Conservation (phyloP, 495 filamentous ascomycete genomes). For the Zalerion maritima region DNA sequence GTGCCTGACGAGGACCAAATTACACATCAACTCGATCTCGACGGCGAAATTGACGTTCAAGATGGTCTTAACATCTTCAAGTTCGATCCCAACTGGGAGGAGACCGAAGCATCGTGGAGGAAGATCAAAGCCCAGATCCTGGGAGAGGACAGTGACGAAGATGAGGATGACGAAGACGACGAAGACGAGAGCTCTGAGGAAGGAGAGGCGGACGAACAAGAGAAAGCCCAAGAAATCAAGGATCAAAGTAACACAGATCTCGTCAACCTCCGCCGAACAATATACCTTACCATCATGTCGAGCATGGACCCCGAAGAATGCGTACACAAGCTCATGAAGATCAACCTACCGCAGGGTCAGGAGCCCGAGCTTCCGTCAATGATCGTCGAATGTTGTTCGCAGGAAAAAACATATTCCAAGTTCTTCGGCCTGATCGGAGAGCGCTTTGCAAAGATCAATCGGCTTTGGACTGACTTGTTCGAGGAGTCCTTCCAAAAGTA, state of each 20-base stretch:
- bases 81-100: slow-evolving; percentile 76
- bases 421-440: slow-evolving; percentile 93
- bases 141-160: slow-evolving; percentile 72
- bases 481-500: slow-evolving; percentile 80
- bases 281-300: slow-evolving; percentile 95
- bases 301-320: slow-evolving; percentile 90
- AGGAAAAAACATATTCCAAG: slow-evolving; percentile 90
- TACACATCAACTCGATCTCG: slow-evolving; percentile 65
- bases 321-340: slow-evolving; percentile 87
- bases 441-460: slow-evolving; percentile 86
- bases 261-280: slow-evolving; percentile 81
- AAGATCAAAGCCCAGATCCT: slow-evolving; percentile 85
- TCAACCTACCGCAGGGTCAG: slow-evolving; percentile 73
- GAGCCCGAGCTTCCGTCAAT: slow-evolving; percentile 87
- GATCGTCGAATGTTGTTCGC: slow-evolving; percentile 91
- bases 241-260: slow-evolving; percentile 94
- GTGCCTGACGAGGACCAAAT: slow-evolving; percentile 97
- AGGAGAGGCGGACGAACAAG: slow-evolving; percentile 60
- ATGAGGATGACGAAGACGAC: slow-evolving; percentile 55
- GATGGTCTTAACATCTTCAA: slow-evolving; percentile 93
- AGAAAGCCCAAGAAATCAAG: slow-evolving; percentile 76
- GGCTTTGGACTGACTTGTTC: slow-evolving; percentile 85
- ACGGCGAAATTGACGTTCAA: slow-evolving; percentile 68
- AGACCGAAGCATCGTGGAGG: slow-evolving; percentile 80
- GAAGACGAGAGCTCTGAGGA: slow-evolving; percentile 62